These are phyloP conservation scores for Zangia roseola DNA, from an alignment of 768 basidiomycete genomes.

Conservation along the genomic window DNA sequence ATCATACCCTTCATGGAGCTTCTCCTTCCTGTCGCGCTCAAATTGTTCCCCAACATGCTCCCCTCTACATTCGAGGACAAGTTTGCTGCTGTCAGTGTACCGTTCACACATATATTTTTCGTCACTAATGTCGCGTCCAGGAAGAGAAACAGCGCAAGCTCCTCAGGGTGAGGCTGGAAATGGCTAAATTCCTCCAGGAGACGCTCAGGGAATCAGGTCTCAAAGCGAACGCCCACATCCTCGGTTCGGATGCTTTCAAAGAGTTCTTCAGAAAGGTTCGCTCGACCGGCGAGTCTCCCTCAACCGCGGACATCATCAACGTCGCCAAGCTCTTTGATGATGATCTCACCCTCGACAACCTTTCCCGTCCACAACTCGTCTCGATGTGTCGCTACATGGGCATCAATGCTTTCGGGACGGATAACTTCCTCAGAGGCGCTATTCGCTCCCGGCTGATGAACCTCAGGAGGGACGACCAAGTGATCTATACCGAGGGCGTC, in stretches of 20 bases:
- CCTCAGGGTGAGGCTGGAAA: conserved; percentile 90
- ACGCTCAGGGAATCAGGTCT: conserved; percentile 93
- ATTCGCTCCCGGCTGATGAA: conserved; percentile 81
- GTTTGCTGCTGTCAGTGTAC: conserved; percentile 72
- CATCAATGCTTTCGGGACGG: conserved; percentile 97
- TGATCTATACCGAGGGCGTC: conserved; percentile 86
- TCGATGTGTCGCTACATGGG: conserved; percentile 99
- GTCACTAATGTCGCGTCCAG: conserved; percentile 35
- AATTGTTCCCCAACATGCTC: conserved; percentile 98
- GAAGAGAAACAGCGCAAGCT: conserved; percentile 97
- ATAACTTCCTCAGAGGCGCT: conserved; percentile 93
- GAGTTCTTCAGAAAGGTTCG: conserved; percentile 99
- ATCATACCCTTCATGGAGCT: conserved; percentile 99
- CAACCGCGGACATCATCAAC: conserved; percentile 82
- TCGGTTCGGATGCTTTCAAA: conserved; percentile 94
- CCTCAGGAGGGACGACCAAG: conserved; percentile 89
- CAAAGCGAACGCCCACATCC: conserved; percentile 89
- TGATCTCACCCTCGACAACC: conserved; percentile 95
- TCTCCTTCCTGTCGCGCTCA: conserved; percentile 91
- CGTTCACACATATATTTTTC: background rate
- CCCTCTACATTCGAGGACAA: conserved; percentile 99
- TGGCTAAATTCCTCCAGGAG: conserved; percentile 99
- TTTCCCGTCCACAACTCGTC: conserved; percentile 96
- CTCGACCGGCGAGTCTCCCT: conserved; percentile 92
- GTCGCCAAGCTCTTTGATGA: conserved; percentile 98